A percentile compares a stretch with the other conserved stretches of the same genome.
Conservation (phyloP, 305 asterid species). For the Fraxinus paxiana region DNA sequence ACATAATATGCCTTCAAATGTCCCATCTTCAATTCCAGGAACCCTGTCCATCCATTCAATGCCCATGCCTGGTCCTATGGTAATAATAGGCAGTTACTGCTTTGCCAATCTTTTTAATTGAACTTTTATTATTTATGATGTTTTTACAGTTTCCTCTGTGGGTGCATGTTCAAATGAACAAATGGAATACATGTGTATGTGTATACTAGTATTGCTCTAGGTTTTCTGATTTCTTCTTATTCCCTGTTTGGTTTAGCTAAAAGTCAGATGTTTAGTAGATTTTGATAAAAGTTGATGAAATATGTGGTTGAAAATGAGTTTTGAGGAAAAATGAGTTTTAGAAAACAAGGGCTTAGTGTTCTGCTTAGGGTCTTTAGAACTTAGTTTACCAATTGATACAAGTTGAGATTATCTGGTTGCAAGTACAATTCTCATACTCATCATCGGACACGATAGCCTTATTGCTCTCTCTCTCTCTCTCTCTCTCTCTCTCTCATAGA, state of each 20-base stretch:
- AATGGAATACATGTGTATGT: not conserved
- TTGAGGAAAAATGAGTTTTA: not conserved
- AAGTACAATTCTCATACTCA: not conserved
- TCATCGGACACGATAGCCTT: not conserved
- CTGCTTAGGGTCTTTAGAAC: not conserved
- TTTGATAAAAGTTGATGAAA: not conserved
- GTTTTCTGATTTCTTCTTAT: not conserved
- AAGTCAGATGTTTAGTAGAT: not conserved
- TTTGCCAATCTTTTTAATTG: not conserved
- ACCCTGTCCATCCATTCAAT: constrained; percentile 43
- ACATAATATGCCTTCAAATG: constrained; percentile 48
- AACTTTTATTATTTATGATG: not conserved
- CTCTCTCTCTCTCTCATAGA: not conserved
- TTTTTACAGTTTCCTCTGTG: not conserved
- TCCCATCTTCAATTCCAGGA: constrained; percentile 66
- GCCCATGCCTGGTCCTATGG: constrained; percentile 77
- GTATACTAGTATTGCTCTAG: not conserved
- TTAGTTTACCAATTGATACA: not conserved
- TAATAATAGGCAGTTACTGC: constrained; percentile 23
- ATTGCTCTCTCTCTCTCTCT: not conserved
- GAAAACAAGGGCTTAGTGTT: not conserved
- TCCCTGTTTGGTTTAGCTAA: not conserved
- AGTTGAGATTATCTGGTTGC: not conserved
- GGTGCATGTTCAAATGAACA: not conserved
- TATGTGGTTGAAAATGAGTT: not conserved